Evolutionary conservation across 2,329 filamentous ascomycete species (phyloP).

Genomic region (Harringtonia lauricola): DNA sequence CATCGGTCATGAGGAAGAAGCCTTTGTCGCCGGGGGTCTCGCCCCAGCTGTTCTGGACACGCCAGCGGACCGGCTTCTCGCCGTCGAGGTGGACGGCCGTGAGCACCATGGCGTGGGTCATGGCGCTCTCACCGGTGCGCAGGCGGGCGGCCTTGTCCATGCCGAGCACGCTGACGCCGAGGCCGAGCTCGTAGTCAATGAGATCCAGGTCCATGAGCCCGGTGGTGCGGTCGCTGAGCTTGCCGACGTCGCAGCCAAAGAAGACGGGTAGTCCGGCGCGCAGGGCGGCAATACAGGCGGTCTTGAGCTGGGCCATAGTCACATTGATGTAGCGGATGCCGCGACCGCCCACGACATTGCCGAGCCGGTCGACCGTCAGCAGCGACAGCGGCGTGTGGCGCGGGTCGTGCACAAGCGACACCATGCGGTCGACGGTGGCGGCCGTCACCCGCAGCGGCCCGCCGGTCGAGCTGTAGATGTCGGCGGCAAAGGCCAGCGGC

Average conservation of each 20-base stretch:
- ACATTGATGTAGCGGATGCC: conserved; percentile 77
- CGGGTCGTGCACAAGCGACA: conserved; percentile 79
- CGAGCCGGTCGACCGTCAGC: conserved; percentile 66
- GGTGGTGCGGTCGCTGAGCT: conserved; percentile 55
- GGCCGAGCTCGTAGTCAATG: conserved; percentile 73
- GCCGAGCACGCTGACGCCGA: conserved; percentile 62
- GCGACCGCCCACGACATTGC: conserved; percentile 69
- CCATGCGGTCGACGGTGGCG: conserved; percentile 54
- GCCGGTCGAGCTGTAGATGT: conserved; percentile 45
- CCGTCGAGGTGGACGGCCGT: conserved; percentile 72
- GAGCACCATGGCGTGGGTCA: conserved; percentile 91
- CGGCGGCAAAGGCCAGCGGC: conserved; percentile 60
- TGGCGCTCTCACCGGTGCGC: conserved; percentile 61
- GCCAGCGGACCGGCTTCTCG: conserved; percentile 48
- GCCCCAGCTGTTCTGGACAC: conserved; percentile 83
- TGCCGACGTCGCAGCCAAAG: conserved; percentile 81
- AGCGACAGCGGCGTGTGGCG: conserved; percentile 62
- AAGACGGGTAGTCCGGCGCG: conserved; percentile 70
- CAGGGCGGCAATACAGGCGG: conserved; percentile 66
- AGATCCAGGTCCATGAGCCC: conserved; percentile 76
- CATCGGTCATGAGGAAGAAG: conserved; percentile 83
- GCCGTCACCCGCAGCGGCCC: conserved; percentile 40
- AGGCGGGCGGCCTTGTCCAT: conserved; percentile 69
- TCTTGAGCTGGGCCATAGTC: conserved; percentile 60
- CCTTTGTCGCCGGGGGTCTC: conserved; percentile 59